Conservation (phyloP, 2,329 filamentous ascomycete genomes). For the Colletotrichum endophyticum region DNA sequence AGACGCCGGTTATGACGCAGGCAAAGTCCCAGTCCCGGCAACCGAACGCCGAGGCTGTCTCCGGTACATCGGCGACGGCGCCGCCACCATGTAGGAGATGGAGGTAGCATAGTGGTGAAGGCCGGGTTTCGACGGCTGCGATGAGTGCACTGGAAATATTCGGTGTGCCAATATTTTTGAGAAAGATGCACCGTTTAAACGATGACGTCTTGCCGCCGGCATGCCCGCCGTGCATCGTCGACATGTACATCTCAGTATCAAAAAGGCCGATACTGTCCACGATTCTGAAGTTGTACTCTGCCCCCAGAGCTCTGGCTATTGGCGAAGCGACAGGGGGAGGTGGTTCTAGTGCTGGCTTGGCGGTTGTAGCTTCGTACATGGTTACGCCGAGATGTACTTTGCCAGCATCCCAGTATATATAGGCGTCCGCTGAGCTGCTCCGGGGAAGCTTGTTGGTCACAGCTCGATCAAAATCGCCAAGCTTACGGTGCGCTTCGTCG, state of each 20-base stretch:
- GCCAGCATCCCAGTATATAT: constrained; percentile 55
- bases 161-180: too few species aligned
- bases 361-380: constrained; percentile 41
- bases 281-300: constrained; percentile 30
- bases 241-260: constrained; percentile 65
- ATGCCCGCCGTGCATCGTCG: constrained; percentile 63
- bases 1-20: too few species aligned
- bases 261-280: constrained; percentile 59
- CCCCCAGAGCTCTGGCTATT: constrained; percentile 33
- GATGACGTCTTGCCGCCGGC: constrained; percentile 63
- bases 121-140: too few species aligned
- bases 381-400: constrained; percentile 57
- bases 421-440: constrained; percentile 57
- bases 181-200: too few species aligned
- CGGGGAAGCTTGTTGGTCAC: constrained; percentile 43
- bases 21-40: too few species aligned
- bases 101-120: too few species aligned
- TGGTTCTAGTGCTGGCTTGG: background rate
- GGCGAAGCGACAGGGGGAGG: constrained; percentile 1
- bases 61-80: too few species aligned
- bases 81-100: too few species aligned
- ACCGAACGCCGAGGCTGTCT: too few species aligned
- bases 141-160: too few species aligned
- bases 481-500: constrained; percentile 33
- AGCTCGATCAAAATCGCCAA: constrained; percentile 48